phyloP scores from a whole-genome alignment of 2,329 filamentous ascomycete species.

The Zopfia rhizophila region DNA sequence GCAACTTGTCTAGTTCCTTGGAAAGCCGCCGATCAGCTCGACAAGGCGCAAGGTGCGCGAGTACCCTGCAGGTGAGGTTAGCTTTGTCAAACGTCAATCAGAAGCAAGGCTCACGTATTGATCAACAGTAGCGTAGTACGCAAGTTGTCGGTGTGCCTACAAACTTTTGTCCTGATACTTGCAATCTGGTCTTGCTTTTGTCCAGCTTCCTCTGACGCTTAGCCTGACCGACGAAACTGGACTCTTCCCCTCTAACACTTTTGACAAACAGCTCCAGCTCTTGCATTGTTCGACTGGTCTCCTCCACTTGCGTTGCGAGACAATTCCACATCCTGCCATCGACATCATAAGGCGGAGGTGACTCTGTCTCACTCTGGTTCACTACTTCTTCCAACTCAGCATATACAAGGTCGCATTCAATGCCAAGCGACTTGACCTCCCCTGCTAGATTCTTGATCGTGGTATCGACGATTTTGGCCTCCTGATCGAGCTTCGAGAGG shows the following conservation, averaged over 20 bases:
- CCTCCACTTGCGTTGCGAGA: constrained; percentile 23
- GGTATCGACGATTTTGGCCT: constrained; percentile 17
- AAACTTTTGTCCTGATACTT: constrained; percentile 16
- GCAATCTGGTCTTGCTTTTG: constrained; percentile 10
- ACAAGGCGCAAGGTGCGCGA: constrained; percentile 7
- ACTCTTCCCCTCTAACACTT: constrained; percentile 15
- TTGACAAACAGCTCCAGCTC: constrained; percentile 26
- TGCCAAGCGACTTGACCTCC: constrained; percentile 30
- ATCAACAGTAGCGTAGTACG: constrained; percentile 24
- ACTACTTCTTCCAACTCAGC: constrained; percentile 24
- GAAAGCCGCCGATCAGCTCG: constrained; percentile 15
- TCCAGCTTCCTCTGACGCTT: constrained; percentile 20
- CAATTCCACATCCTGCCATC: constrained; percentile 26
- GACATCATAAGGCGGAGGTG: constrained; percentile 14
- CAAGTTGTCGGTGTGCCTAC: constrained; percentile 28
- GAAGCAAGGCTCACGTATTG: constrained; percentile 25
- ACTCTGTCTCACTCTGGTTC: constrained; percentile 8
- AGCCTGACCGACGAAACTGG: constrained; percentile 11
- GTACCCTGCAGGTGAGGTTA: constrained; percentile 18
- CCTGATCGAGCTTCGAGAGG: constrained; percentile 26
- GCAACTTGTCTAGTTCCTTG: constrained; percentile 11
- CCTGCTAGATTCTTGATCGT: constrained; percentile 19
- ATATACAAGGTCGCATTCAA: constrained; percentile 33
- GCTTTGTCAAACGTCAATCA: constrained; percentile 5
- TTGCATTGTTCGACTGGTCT: constrained; percentile 21